Evolutionary conservation across 495 filamentous ascomycete genomes (phyloP).

Genomic region (Acidomyces sp.): DNA sequence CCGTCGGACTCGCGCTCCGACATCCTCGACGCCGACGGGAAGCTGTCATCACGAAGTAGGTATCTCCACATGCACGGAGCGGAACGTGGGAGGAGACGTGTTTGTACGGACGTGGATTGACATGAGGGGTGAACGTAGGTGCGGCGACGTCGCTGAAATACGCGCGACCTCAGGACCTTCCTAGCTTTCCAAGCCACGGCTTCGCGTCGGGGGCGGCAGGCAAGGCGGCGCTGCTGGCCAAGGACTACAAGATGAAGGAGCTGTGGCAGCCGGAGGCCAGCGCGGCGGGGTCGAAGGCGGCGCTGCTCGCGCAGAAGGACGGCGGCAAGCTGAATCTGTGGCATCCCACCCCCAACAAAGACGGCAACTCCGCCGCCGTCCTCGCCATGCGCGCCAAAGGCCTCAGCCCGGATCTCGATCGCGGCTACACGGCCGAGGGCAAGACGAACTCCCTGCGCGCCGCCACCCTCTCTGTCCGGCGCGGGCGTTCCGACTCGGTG

Average conservation of each 20-base stretch:
- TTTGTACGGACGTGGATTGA: neutral
- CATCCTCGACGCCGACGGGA: constrained; percentile 35
- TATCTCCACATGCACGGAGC: no score
- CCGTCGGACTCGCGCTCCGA: constrained; percentile 24
- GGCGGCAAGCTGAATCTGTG: constrained; percentile 40
- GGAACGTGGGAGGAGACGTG: no score
- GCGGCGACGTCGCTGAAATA: constrained; percentile 53
- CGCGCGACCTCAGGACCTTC: constrained; percentile 52
- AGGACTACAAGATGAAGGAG: constrained; percentile 49
- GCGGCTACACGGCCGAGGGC: constrained; percentile 35
- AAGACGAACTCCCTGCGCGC: constrained; percentile 52
- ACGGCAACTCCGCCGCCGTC: constrained; percentile 47
- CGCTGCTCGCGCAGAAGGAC: constrained; percentile 52
- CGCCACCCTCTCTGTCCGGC: constrained; percentile 57
- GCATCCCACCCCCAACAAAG: constrained; percentile 34
- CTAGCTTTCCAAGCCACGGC: constrained; percentile 51
- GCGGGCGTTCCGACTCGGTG: constrained; percentile 49
- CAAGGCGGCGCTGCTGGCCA: constrained; percentile 53
- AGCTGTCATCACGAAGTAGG: constrained; percentile 42
- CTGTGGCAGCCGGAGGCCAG: constrained; percentile 43
- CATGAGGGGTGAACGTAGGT: constrained; percentile 32
- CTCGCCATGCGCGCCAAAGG: constrained; percentile 39
- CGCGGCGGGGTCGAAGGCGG: constrained; percentile 56
- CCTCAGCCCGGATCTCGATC: constrained; percentile 31
- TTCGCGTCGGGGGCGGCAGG: constrained; percentile 42